A percentile compares a stretch with the other conserved stretches of the same genome.
Conservation (phyloP, 106 monocot species). For the Apostasia shenzhenica region DNA sequence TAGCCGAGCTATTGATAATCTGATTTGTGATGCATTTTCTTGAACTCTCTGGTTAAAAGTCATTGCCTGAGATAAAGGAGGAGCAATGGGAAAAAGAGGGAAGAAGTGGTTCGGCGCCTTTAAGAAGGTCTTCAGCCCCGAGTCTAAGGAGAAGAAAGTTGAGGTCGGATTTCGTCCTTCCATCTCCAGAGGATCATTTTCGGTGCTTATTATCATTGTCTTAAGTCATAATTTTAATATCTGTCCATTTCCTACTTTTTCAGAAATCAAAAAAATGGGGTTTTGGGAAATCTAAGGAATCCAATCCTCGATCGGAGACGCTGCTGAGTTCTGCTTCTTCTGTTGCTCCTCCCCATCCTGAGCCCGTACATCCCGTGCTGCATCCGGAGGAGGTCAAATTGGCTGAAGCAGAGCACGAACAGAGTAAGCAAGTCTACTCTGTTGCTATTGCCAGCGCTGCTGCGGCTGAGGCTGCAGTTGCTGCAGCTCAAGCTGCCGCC, state of each 20-base stretch:
- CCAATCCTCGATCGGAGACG: slow-evolving; percentile 12
- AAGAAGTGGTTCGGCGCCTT: slow-evolving; percentile 77
- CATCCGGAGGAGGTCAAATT: slow-evolving; percentile 7
- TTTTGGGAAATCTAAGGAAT: slow-evolving; percentile 21
- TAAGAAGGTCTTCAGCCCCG: slow-evolving; percentile 75
- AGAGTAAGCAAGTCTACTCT: slow-evolving; percentile 55
- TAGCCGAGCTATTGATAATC: too few species aligned
- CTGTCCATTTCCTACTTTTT: slow-evolving; percentile 4
- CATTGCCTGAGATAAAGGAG: background rate
- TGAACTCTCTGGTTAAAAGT: background rate
- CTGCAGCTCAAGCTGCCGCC: slow-evolving; percentile 74
- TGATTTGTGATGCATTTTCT: background rate
- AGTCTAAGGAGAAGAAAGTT: slow-evolving; percentile 58
- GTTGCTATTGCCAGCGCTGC: slow-evolving; percentile 72
- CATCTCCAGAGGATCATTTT: background rate
- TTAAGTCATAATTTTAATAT: slow-evolving; percentile 3
- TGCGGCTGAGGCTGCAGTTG: slow-evolving; percentile 70
- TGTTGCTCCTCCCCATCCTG: background rate
- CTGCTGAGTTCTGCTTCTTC: slow-evolving; percentile 3
- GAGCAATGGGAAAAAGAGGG: slow-evolving; percentile 66
- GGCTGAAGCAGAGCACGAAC: slow-evolving; percentile 29
- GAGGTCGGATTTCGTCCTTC: slow-evolving; percentile 5
- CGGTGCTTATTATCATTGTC: background rate
- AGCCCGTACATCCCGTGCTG: slow-evolving; percentile 6
- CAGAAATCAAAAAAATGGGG: slow-evolving; percentile 38